Conservation (phyloP, 352 stramenopile species). For the Globisporangium alternatum region DNA sequence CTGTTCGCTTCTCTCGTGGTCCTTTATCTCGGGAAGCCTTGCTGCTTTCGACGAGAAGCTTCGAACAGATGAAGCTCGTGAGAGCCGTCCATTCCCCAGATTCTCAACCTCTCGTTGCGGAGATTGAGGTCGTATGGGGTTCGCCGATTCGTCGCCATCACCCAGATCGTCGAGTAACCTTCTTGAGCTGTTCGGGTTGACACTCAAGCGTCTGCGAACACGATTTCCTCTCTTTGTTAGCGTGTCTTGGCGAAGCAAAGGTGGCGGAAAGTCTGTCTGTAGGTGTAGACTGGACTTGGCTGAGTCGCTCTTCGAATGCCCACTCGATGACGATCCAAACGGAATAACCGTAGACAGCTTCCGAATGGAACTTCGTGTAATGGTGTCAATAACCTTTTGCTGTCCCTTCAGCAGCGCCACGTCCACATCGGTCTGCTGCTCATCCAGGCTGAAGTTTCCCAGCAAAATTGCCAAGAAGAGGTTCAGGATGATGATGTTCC, state of each 20-base stretch:
- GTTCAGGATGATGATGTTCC: constrained; percentile 87
- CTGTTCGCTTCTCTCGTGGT: neutral
- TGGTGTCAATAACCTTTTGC: constrained; percentile 23
- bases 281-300: neutral
- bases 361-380: constrained; percentile 6
- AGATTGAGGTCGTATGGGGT: neutral
- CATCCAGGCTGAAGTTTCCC: constrained; percentile 62
- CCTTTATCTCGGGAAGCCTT: neutral
- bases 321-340: neutral
- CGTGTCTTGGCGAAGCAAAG: constrained; percentile 5
- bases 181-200: constrained; percentile 7
- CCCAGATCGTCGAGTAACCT: neutral
- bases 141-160: neutral
- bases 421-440: constrained; percentile 28
- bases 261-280: neutral
- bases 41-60: neutral
- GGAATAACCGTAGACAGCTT: constrained; percentile 11
- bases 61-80: neutral
- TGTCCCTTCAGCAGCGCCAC: constrained; percentile 28
- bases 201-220: constrained; percentile 10
- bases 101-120: neutral
- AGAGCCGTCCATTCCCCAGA: neutral
- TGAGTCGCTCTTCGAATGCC: neutral
- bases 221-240: constrained; percentile 2
- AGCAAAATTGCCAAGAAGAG: constrained; percentile 89